These are phyloP conservation scores for Pleurotus pulmonarius DNA, from an alignment of 768 basidiomycete genomes.

Conservation along the genomic window DNA sequence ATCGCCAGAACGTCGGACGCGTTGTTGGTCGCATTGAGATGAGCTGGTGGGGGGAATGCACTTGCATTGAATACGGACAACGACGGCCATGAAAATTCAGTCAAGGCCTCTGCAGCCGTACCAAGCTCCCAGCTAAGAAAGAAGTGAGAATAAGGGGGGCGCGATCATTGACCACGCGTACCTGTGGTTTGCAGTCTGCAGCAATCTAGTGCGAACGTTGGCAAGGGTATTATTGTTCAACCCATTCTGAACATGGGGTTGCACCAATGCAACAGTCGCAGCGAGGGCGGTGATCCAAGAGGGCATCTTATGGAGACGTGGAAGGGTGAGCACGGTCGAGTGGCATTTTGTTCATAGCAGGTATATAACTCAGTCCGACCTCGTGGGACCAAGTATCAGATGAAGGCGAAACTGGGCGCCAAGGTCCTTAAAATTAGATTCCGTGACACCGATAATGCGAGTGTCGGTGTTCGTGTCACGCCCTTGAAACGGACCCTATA, in stretches of 20 bases:
- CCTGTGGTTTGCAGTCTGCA: conserved; percentile 26
- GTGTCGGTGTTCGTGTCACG: too few relatives aligned
- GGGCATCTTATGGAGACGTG: conserved; percentile 2
- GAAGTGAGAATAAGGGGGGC: not conserved
- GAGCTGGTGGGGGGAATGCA: conserved; percentile 37
- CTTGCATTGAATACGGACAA: conserved; percentile 45
- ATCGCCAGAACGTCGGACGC: conserved; percentile 39
- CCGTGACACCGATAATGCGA: too few relatives aligned
- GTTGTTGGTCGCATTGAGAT: conserved; percentile 22
- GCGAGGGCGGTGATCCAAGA: conserved; percentile 7
- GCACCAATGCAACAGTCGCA: not conserved
- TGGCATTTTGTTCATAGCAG: not conserved
- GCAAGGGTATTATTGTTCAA: conserved; percentile 20
- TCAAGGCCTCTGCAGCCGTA: conserved; percentile 51
- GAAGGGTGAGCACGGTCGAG: not conserved
- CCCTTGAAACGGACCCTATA: too few relatives aligned
- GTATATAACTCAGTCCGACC: not conserved
- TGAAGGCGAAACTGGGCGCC: not conserved
- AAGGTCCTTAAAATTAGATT: too few relatives aligned
- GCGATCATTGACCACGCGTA: not conserved
- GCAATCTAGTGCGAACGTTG: conserved; percentile 21
- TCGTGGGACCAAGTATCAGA: conserved; percentile 4
- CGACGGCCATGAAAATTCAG: conserved; percentile 45
- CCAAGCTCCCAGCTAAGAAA: conserved; percentile 55
- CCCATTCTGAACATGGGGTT: conserved; percentile 15